phyloP scores from a whole-genome alignment of 139 green algal species.

The Picochlorum sp. region DNA sequence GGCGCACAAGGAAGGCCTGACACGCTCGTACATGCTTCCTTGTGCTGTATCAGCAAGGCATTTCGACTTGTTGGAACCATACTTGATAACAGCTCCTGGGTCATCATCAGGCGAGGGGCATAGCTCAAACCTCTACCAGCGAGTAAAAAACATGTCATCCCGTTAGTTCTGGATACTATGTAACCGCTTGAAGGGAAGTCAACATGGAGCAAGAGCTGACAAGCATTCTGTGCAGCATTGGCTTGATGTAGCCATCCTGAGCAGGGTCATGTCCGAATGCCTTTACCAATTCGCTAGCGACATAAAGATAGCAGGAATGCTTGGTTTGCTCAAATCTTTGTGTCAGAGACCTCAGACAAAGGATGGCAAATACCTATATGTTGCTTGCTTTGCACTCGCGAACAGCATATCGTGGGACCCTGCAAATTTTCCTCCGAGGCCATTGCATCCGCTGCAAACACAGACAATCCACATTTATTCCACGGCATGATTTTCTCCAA shows the following conservation, averaged over 20 bases:
- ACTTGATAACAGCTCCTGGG: constrained; percentile 29
- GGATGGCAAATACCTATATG: constrained; percentile 33
- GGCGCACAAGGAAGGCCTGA: constrained; percentile 51
- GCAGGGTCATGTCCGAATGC: constrained; percentile 47
- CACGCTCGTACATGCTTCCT: constrained; percentile 59
- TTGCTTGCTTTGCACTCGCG: constrained; percentile 31
- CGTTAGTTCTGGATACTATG: constrained; percentile 50
- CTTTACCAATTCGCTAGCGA: constrained; percentile 74
- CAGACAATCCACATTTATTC: constrained; percentile 31
- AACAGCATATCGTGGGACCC: constrained; percentile 48
- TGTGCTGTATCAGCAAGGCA: constrained; percentile 45
- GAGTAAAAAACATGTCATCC: constrained; percentile 76
- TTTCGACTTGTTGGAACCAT: constrained; percentile 49
- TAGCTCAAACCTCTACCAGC: constrained; percentile 48
- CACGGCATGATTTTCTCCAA: constrained; percentile 41
- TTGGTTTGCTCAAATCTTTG: constrained; percentile 42
- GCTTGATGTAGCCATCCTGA: constrained; percentile 28
- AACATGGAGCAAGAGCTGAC: constrained; percentile 32
- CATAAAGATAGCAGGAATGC: constrained; percentile 69
- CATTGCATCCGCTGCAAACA: constrained; percentile 11
- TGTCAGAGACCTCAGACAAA: constrained; percentile 52
- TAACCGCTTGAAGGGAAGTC: constrained; percentile 29
- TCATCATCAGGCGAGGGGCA: constrained; percentile 43
- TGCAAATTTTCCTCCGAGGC: constrained; percentile 36
- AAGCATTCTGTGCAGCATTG: constrained; percentile 48